Evolutionary conservation across 2,329 filamentous ascomycete species (phyloP), one percentile per base, ranked within the genome.

Genomic region (Pleoardoris graminearum): DNA sequence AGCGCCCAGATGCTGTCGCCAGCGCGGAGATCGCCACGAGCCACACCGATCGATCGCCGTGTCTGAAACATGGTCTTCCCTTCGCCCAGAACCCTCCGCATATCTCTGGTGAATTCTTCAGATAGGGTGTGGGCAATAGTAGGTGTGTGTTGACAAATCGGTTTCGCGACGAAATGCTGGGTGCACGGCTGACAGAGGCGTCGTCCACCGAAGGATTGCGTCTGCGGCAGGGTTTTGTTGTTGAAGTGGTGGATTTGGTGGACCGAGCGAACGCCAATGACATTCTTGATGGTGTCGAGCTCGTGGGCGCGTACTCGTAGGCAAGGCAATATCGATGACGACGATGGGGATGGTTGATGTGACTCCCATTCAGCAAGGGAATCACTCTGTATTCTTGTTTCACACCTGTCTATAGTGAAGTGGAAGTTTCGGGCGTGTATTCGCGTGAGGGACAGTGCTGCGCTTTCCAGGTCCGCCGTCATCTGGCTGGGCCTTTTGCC

Each of bases 1-100:
- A 62, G n/a, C 8, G 41, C 44, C 55, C 53, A 60, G 11, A 60
- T 46, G n/a, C 30, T 52, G 43, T 57, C 59, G 1, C 38, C 42
- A 19, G 14, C n/a, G 11, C 7, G 21, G 5, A 49, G 7, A 2
- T 16, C 22, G 2, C 38, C 41, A 7, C 32, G 48, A 21, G 38
- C 35, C 19, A 51, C 41, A 3, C 51, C 51, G 25, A 46, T 12
- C 4, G 43, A 51, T 21, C 45, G 23, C 21, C 37, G 7, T 2
- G 47, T 53, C 10, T 17, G 14, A 19, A 53, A 57, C 27, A 51
- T 19, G 10, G 16, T 39, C 14, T 30, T 48, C 12, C 38, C 37
- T 3, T 37, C 8, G 16, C 46, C 50, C 17, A 51, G 36, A 7
- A 43, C 39, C 25, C 36, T 41, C 5, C 35, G 33, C 21, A 51